phyloP scores from a whole-genome alignment of 2,329 filamentous ascomycete genomes.

The Trichoderma sp. region DNA sequence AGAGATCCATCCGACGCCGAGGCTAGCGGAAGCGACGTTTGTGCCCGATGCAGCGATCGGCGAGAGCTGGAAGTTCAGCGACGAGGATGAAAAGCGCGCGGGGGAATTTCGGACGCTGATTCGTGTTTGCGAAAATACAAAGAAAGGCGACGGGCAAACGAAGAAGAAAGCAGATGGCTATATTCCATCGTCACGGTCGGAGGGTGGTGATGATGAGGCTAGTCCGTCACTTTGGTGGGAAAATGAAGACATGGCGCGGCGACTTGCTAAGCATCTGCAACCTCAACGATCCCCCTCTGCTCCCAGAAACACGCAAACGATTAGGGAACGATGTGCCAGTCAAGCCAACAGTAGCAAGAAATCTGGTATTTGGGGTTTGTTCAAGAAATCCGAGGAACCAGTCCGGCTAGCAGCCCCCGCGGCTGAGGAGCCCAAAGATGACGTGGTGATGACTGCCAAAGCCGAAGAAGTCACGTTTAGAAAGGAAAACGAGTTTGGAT shows the following conservation, averaged over 20 bases:
- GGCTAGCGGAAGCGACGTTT: conserved; percentile 46
- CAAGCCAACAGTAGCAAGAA: conserved; percentile 39
- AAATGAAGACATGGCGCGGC: conserved; percentile 48
- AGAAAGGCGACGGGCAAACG: neutral
- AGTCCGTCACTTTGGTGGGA: conserved; percentile 45
- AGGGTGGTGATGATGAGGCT: neutral
- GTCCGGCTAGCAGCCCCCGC: neutral
- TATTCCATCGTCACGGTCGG: neutral
- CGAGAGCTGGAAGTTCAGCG: conserved; percentile 38
- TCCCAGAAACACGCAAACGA: conserved; percentile 34
- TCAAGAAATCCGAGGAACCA: conserved; percentile 29
- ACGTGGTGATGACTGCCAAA: conserved; percentile 43
- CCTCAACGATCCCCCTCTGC: conserved; percentile 32
- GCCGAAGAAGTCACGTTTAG: conserved; percentile 54
- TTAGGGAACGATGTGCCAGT: conserved; percentile 27
- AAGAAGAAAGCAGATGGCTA: neutral
- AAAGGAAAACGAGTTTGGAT: conserved; percentile 52
- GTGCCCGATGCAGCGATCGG: conserved; percentile 46
- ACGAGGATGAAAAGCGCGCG: conserved; percentile 32
- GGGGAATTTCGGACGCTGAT: conserved; percentile 38
- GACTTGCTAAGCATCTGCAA: conserved; percentile 47
- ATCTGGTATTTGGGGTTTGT: conserved; percentile 37
- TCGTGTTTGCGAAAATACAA: conserved; percentile 28
- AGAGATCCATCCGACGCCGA: conserved; percentile 33
- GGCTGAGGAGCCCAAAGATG: conserved; percentile 20